phyloP scores from a whole-genome alignment of 169 alveolate species.

The Perkinsus olseni region DNA sequence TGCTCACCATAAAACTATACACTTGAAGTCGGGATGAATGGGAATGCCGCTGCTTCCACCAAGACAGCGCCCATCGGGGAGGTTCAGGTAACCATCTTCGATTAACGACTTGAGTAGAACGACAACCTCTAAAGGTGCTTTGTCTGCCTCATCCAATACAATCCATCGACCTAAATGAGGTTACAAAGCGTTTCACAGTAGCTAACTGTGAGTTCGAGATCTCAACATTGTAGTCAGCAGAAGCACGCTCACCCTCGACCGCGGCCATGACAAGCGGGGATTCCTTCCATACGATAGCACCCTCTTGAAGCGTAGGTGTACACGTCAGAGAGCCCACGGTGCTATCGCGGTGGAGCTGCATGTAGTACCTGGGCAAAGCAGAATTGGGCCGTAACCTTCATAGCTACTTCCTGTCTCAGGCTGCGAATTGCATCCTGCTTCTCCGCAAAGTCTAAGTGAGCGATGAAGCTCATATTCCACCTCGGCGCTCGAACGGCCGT shows the following conservation, averaged over 20 bases:
- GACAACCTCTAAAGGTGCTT: neutral
- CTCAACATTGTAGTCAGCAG: too few species aligned
- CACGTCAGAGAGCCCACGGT: neutral
- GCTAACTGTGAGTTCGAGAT: neutral
- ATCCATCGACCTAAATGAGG: neutral
- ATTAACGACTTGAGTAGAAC: neutral
- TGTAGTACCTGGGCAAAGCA: neutral
- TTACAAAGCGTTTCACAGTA: neutral
- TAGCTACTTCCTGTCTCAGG: too few species aligned
- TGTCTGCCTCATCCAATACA: neutral
- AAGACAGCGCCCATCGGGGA: neutral
- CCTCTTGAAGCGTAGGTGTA: neutral
- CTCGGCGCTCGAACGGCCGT: too few species aligned
- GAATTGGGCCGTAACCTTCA: neutral
- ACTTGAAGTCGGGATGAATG: neutral
- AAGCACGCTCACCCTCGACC: neutral
- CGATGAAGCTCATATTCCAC: too few species aligned
- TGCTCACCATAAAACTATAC: neutral
- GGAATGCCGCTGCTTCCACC: neutral
- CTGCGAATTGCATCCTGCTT: too few species aligned
- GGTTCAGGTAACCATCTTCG: neutral
- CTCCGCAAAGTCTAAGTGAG: too few species aligned
- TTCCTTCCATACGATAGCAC: neutral
- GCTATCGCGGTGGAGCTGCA: neutral
- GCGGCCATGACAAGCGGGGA: neutral